These are phyloP conservation scores for Boechera divaricarpa DNA, from an alignment of 345 rosid species.

Conservation along the genomic window DNA sequence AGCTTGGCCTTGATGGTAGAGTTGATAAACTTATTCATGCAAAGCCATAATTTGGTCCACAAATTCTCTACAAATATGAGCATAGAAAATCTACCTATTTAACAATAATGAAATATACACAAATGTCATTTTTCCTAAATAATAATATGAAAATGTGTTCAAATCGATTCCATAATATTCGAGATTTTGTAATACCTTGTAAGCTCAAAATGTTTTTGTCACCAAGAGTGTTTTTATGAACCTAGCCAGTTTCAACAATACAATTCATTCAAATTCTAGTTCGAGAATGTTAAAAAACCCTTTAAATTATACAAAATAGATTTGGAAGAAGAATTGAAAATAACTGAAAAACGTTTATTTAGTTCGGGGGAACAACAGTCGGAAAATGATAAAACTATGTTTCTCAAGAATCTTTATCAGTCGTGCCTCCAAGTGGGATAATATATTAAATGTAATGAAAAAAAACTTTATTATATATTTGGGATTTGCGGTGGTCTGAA, in stretches of 20 bases:
- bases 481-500: slow-evolving; percentile 5
- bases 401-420: not conserved
- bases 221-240: not conserved
- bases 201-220: not conserved
- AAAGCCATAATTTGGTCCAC: too few relatives aligned
- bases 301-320: too few relatives aligned
- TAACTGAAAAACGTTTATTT: not conserved
- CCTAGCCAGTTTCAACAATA: not conserved
- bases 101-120: too few relatives aligned
- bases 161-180: too few relatives aligned
- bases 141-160: too few relatives aligned
- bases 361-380: not conserved
- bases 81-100: too few relatives aligned
- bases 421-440: slow-evolving; percentile 24
- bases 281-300: not conserved
- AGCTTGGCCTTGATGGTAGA: too few relatives aligned
- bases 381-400: not conserved
- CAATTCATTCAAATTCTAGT: not conserved
- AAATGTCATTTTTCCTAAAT: too few relatives aligned
- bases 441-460: not conserved
- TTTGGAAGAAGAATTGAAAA: too few relatives aligned
- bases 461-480: not conserved
- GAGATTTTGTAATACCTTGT: too few relatives aligned
- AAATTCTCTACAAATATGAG: too few relatives aligned
- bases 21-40: too few relatives aligned